A percentile compares a stretch with the other conserved stretches of the same genome.
These are phyloP conservation scores for Phtheirospermum japonicum DNA, from an alignment of 257 asterid species.

Conservation along the genomic window DNA sequence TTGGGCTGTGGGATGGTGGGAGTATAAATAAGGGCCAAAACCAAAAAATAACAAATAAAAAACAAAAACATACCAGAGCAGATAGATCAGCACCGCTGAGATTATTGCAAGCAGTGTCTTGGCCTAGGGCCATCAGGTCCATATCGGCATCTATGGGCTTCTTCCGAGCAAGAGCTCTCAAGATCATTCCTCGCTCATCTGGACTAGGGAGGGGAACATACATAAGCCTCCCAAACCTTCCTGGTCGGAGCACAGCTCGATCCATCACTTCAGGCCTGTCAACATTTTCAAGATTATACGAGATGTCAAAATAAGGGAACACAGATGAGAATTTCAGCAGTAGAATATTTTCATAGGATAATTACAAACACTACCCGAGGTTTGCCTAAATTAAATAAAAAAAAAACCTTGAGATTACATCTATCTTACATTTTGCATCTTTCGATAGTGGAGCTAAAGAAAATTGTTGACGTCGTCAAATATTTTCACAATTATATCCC, in stretches of 20 bases:
- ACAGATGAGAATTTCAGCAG: slow-evolving; percentile 8
- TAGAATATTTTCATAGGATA: neutral
- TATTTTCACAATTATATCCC: no score
- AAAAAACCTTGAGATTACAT: no score
- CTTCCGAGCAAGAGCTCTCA: slow-evolving; percentile 64
- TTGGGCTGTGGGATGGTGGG: no score
- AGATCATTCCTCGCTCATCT: slow-evolving; percentile 77
- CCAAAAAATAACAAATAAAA: neutral
- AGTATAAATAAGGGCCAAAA: neutral
- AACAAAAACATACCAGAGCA: slow-evolving; percentile 47
- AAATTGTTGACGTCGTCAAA: no score
- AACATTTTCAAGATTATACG: slow-evolving; percentile 22
- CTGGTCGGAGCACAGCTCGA: slow-evolving; percentile 75
- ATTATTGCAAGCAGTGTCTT: slow-evolving; percentile 50
- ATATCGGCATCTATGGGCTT: slow-evolving; percentile 55
- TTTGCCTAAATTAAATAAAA: no score
- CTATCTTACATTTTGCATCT: no score
- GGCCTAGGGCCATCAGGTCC: slow-evolving; percentile 70
- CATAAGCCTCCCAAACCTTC: slow-evolving; percentile 74
- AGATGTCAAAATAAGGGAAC: slow-evolving; percentile 14
- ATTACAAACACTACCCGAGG: neutral
- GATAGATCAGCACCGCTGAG: slow-evolving; percentile 87
- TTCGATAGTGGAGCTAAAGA: no score
- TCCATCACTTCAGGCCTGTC: slow-evolving; percentile 86
- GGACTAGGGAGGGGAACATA: slow-evolving; percentile 83